Conservation (phyloP, 257 asterid genomes). For the Solanum rostratum region DNA sequence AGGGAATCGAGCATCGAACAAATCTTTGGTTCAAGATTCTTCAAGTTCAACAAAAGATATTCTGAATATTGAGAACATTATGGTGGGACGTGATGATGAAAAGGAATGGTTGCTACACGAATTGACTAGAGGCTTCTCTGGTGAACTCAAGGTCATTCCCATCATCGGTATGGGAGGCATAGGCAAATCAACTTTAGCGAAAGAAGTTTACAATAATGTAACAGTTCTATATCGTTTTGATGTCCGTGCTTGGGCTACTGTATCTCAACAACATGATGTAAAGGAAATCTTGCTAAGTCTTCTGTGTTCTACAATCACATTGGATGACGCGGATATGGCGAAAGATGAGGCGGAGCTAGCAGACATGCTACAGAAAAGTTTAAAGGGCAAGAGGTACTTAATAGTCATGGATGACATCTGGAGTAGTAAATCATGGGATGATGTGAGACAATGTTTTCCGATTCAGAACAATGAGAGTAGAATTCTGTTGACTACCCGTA, state of each 20-base stretch:
- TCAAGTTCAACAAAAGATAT: too few relatives aligned
- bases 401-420: constrained; percentile 16
- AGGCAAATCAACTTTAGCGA: not conserved
- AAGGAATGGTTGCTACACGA: too few relatives aligned
- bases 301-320: not conserved
- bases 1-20: too few relatives aligned
- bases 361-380: not conserved
- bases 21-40: too few relatives aligned
- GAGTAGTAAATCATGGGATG: not conserved
- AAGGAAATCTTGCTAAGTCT: not conserved
- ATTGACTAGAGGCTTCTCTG: not conserved
- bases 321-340: not conserved
- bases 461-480: not conserved
- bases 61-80: too few relatives aligned
- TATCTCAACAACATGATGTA: not conserved
- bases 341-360: not conserved
- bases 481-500: constrained; percentile 6
- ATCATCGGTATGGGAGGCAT: constrained; percentile 5
- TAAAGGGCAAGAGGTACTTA: not conserved
- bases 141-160: not conserved
- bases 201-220: not conserved
- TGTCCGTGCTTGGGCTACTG: constrained; percentile 1
- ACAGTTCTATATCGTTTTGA: not conserved
- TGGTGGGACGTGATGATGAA: too few relatives aligned
- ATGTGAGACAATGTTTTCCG: not conserved